phyloP scores from a whole-genome alignment of 2,329 filamentous ascomycete species.

The Penicillium sp. region DNA sequence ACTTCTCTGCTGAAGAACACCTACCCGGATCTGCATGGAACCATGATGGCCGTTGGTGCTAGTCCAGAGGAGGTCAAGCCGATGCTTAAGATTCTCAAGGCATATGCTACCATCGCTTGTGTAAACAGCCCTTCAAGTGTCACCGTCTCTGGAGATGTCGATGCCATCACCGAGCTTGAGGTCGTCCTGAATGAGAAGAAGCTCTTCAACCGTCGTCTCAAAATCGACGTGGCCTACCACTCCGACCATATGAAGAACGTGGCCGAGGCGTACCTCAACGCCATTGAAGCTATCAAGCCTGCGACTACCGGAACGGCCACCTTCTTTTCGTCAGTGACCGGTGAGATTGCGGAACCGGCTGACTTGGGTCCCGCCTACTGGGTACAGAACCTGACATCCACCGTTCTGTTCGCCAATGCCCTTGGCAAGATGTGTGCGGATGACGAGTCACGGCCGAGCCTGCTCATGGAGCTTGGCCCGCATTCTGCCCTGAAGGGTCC shows the following conservation, averaged over 20 bases:
- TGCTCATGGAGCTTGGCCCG: conserved; percentile 33
- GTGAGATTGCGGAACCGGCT: conserved; percentile 11
- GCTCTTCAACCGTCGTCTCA: conserved; percentile 26
- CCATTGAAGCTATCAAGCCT: conserved; percentile 17
- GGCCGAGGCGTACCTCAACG: conserved; percentile 13
- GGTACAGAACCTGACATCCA: conserved; percentile 23
- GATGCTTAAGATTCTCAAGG: conserved; percentile 13
- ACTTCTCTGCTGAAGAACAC: conserved; percentile 14
- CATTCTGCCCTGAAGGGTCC: conserved; percentile 35
- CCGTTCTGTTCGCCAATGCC: conserved; percentile 22
- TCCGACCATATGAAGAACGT: conserved; percentile 23
- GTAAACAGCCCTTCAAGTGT: conserved; percentile 23
- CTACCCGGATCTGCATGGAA: conserved; percentile 22
- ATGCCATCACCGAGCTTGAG: conserved; percentile 17
- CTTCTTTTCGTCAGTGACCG: conserved; percentile 21
- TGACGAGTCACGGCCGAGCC: conserved; percentile 14
- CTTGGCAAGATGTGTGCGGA: conserved; percentile 16
- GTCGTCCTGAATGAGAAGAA: conserved; percentile 10
- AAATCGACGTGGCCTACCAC: conserved; percentile 29
- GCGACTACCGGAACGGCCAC: conserved; percentile 10
- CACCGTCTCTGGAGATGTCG: conserved; percentile 19
- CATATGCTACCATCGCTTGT: conserved; percentile 19
- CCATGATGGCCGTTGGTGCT: conserved; percentile 30
- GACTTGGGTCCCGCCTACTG: conserved; percentile 25
- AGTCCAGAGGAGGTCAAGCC: conserved; percentile 13